Evolutionary conservation across 768 basidiomycete genomes (phyloP), one percentile per base, ranked within the genome.

Genomic region (Mycena leptocephala): DNA sequence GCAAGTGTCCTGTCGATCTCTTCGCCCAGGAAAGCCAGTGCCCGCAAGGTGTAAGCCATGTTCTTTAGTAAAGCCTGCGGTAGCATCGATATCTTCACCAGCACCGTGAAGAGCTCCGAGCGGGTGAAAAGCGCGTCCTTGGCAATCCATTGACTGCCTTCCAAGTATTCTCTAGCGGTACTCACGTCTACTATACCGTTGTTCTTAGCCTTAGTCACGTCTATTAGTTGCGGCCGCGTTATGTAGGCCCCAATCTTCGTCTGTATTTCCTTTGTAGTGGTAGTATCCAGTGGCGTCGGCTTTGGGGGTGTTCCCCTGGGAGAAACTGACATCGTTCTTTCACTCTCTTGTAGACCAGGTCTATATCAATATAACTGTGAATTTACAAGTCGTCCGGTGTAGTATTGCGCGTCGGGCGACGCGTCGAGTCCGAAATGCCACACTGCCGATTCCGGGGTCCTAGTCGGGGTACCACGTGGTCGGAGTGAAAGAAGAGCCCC

Each of bases 301-400:
- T 13, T 66, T 67, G 65, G 65, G 65, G 65, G 48, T 37, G 65
- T 24, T 67, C 65, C 65, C 65, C 33, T 67, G 51, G 65, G 14
- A 33, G 32, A 3, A 6, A 20, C 16, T 5, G 48, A 53, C 65
- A 67, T 67, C 51, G 1, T 11, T 67, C 65, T 67, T 67, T 37
- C 35, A 6, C 35, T 37, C 13, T 37, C 13, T 37, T 37, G 35
- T 37, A 13, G 35, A 37, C 13, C 35, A 6, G 6, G 13, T 37
- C 35, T 37, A 37, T 37, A 6, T 6, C 35, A 6, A 37, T 13
- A 6, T 6, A 37, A 37, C 35, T 37, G 35, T 37, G 7, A 13
- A 37, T 6, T 37, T 37, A 37, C 35, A 37, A 37, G 35, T 13
- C 35, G 6, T 37, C 35, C 35, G 35, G 35, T 37, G 35, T 37